These are phyloP conservation scores for Pestalotiopsis sp. DNA, from an alignment of 2,329 filamentous ascomycete species.

Conservation along the genomic window DNA sequence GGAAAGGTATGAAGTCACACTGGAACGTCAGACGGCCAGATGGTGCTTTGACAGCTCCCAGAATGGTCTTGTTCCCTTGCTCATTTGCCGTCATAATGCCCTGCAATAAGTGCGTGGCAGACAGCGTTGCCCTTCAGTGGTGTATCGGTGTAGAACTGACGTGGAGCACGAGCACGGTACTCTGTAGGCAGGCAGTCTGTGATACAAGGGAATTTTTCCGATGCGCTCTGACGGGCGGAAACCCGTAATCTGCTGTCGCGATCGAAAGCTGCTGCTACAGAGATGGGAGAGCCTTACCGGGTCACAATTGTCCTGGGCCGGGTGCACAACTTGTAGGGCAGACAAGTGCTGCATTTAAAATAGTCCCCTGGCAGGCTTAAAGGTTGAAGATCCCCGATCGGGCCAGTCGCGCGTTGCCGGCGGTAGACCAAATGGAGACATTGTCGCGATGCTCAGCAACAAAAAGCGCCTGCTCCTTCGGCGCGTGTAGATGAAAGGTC, in stretches of 20 bases:
- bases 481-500: background rate
- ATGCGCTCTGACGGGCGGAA: too few relatives aligned
- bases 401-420: background rate
- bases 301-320: background rate
- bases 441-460: background rate
- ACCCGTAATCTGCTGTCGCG: too few relatives aligned
- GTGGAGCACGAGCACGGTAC: too few relatives aligned
- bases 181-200: too few relatives aligned
- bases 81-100: background rate
- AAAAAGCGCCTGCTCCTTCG: background rate
- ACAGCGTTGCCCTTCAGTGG: background rate
- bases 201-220: too few relatives aligned
- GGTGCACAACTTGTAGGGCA: background rate
- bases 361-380: background rate
- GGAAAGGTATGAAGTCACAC: conserved; percentile 11
- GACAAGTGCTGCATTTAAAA: background rate
- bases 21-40: conserved; percentile 5
- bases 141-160: background rate
- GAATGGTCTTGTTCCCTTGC: background rate
- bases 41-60: background rate
- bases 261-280: too few relatives aligned
- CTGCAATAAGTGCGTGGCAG: background rate
- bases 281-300: background rate
- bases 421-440: background rate
- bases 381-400: background rate